Base-by-base conservation (phyloP, 345 rosid species). In the Reutealis trisperma region DNA sequence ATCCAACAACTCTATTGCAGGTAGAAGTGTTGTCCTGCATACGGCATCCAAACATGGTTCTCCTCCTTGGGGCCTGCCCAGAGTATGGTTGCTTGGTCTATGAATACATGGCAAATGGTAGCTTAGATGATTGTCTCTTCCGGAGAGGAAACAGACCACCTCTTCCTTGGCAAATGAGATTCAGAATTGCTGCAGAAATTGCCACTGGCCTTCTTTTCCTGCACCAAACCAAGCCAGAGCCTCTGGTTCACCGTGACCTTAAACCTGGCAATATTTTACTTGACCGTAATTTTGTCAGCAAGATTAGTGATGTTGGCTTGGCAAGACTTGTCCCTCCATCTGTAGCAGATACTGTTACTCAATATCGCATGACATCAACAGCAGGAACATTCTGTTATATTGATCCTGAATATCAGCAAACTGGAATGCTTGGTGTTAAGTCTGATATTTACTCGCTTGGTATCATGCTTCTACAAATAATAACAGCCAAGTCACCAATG, bases 271-370 rank as follows among this genome's bases (percentile, higher is more conserved):
- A 95, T 79, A 95, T 93, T 72, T 83, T 95, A 72, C 91, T 95
- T 18, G 94, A 93, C 71, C 85, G 88, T 45, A 87, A 93, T 84
- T 96, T 72, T 15, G 94, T 89, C 25, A 93, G 99, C 90, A 96
- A 96, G 89, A 96, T 96, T 14, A 87, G 98, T 7, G 97, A 93
- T 62, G 95, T 93, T 10, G 99, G 99, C 49, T 77, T 90, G 84
- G 97, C 99, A 51, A 93, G 99, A 86, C 92, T 96, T 0, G 93
- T 96, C 68, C 99, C 98, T 77, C 92, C 97, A n/a, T 86, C 96
- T 0, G 84, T 92, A 34, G 86, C 96, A 16, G 70, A 89, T 73
- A 16, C 81, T 7, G 89, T 80, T 32, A 93, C 99, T 37, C 98
- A 93, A 75, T 92, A 92, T 45, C 91, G 89, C 62, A 86, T 96